Base-by-base conservation (phyloP, 208 protist species). In the Leptomonas pyrrhocoris region DNA sequence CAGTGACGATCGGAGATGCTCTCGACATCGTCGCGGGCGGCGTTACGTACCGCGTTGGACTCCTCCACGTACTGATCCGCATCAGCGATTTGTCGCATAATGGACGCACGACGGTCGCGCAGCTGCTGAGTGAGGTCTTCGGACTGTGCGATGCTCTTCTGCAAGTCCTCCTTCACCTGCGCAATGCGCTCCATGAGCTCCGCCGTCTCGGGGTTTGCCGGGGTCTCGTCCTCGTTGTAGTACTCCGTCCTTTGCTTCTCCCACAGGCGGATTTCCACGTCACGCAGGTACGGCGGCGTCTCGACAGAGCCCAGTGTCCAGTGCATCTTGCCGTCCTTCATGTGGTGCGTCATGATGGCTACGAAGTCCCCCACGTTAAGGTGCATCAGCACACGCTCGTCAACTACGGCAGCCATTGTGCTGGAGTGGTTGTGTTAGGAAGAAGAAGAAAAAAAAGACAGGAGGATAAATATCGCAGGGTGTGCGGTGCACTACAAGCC, bases 261-360 rank as follows among this genome's bases (percentile, higher is more conserved):
- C 88, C 85, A 92, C 28, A 93, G 74, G 38, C 83, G 79, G 18
- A 95, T 65, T 66, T 95, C 87, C 0, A 92, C 77, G 73, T 95
- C 90, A 21, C 80, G 74, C 61, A 85, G 48, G 79, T 89, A 94
- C 49, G 84, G 84, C 18, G 78, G 83, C 27, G 73, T 84, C 77
- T 90, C 80, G 9, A 95, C 88, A 23, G 63, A 79, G 46, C 90
- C 88, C 21, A 95, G 85, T 2, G 84, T 95, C 88, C 90, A 95
- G 66, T 87, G 84, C 38, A 88, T 56, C 54, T 84, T 83, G 69
- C 74, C 68, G 38, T 83, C 79, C n/a, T 74, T 82, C 61, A 71
- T 74, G 63, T 84, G 48, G 40, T 84, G 76, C n/a, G 80, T 89
- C 57, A 86, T 68, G 18, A 95, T 65, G 42, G 78, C 88, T 31